Percentiles rank a stretch among this genome's conserved stretches.
phyloP scores from a whole-genome alignment of 495 filamentous ascomycete genomes.

The Penicillium salamii region DNA sequence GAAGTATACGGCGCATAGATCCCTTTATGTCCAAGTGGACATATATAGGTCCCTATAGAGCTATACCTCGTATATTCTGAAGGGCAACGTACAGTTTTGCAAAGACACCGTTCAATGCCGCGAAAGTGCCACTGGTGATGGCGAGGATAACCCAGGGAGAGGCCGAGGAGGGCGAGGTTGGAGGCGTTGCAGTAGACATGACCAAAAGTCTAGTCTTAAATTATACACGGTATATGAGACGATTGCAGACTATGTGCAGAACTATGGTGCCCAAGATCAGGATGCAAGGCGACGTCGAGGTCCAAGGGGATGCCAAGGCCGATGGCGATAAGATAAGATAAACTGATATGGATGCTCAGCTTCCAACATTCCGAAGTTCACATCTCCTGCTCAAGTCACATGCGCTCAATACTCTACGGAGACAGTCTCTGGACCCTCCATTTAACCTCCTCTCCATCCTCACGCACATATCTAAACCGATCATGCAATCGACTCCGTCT shows the following conservation, averaged over 20 bases:
- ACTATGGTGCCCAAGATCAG: too few species aligned
- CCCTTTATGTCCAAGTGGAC: neutral
- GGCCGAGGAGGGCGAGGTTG: conserved; percentile 3
- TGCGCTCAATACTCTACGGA: too few species aligned
- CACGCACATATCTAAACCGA: conserved; percentile 80
- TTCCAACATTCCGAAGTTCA: too few species aligned
- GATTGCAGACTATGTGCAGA: too few species aligned
- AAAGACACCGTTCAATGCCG: conserved; percentile 92
- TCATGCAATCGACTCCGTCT: conserved; percentile 85
- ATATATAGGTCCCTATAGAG: neutral
- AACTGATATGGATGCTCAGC: conserved; percentile 3
- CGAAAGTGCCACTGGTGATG: conserved; percentile 81
- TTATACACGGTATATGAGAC: too few species aligned
- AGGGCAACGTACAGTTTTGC: conserved; percentile 90
- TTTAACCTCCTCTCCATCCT: conserved; percentile 49
- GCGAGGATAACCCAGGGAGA: conserved; percentile 76
- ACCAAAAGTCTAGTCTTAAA: neutral
- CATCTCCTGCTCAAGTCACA: too few species aligned
- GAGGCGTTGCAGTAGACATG: conserved; percentile 14
- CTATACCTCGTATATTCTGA: neutral
- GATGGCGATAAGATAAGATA: conserved; percentile 7
- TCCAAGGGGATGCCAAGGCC: conserved; percentile 4
- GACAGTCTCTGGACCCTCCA: conserved; percentile 43
- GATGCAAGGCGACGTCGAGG: neutral
- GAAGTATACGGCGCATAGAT: neutral